phyloP scores from a whole-genome alignment of 1,139 yeast genomes.

The Meyerozyma carpophila region DNA sequence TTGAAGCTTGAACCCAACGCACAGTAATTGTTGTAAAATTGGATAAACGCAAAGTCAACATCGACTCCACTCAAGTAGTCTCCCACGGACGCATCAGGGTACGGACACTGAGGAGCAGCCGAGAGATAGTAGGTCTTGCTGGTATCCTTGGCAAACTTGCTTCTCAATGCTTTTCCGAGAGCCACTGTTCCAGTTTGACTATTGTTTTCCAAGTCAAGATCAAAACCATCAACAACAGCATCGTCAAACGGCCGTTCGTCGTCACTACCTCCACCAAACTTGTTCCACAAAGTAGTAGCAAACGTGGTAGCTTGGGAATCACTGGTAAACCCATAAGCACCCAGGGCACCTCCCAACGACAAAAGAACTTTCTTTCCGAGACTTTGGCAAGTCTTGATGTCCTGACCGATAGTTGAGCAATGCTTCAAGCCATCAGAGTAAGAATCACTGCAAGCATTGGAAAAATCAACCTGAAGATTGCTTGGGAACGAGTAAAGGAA shows the following conservation, averaged over 20 bases:
- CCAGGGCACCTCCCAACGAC: constrained; percentile 86
- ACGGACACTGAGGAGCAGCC: constrained; percentile 95
- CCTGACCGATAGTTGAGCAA: constrained; percentile 64
- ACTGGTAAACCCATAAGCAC: constrained; percentile 65
- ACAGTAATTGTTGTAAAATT: constrained; percentile 92
- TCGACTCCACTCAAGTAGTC: constrained; percentile 54
- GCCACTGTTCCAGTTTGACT: constrained; percentile 54
- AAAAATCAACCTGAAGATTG: constrained; percentile 51
- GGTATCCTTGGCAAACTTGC: constrained; percentile 45
- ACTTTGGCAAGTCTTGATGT: constrained; percentile 77
- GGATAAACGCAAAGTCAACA: constrained; percentile 84
- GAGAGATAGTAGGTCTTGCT: constrained; percentile 69
- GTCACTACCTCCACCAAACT: constrained; percentile 72
- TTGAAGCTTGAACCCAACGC: constrained; percentile 57
- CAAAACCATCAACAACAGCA: constrained; percentile 43
- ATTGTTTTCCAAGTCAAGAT: constrained; percentile 41
- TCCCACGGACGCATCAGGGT: constrained; percentile 85
- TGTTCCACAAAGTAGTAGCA: constrained; percentile 78
- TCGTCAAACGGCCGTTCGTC: constrained; percentile 69
- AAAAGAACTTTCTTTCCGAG: constrained; percentile 73
- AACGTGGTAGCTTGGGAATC: constrained; percentile 61
- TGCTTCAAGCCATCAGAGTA: constrained; percentile 52
- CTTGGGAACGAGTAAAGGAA: constrained; percentile 61
- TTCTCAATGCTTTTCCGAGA: constrained; percentile 56
- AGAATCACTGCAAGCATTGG: constrained; percentile 55